Conservation (phyloP, 2,329 filamentous ascomycete species). For the Colletotrichum sp. region DNA sequence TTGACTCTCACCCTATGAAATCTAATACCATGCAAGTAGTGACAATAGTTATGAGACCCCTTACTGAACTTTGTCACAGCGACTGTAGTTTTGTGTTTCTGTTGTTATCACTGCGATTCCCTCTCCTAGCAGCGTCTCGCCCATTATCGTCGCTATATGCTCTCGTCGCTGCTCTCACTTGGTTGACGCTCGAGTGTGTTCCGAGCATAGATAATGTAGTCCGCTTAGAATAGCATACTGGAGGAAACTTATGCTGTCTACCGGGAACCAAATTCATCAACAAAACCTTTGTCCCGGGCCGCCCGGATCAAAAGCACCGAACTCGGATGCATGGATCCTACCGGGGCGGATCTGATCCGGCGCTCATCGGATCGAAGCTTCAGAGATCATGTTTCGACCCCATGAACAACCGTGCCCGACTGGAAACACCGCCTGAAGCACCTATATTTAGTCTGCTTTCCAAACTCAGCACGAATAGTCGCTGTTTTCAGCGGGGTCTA, state of each 20-base stretch:
- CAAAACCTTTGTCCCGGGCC: background rate
- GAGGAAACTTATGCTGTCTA: background rate
- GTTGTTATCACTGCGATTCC: background rate
- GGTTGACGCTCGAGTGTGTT: background rate
- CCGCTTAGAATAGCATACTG: background rate
- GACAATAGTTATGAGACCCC: background rate
- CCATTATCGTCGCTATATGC: background rate
- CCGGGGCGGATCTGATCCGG: background rate
- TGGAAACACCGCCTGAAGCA: background rate
- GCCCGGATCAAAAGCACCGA: background rate
- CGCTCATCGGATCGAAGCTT: background rate
- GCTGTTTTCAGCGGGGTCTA: background rate
- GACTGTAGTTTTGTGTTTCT: background rate
- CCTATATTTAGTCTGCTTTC: background rate
- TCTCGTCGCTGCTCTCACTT: background rate
- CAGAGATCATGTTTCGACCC: background rate
- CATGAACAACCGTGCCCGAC: background rate
- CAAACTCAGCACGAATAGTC: background rate
- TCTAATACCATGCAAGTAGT: background rate
- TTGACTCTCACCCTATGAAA: background rate
- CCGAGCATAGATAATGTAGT: fast-evolving
- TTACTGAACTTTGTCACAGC: background rate
- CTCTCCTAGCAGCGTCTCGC: background rate
- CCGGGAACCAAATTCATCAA: background rate
- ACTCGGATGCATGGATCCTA: background rate